A percentile compares a stretch with the other conserved stretches of the same genome.
Conservation (phyloP, 2,329 filamentous ascomycete genomes). For the Dactylellina leptospora region DNA sequence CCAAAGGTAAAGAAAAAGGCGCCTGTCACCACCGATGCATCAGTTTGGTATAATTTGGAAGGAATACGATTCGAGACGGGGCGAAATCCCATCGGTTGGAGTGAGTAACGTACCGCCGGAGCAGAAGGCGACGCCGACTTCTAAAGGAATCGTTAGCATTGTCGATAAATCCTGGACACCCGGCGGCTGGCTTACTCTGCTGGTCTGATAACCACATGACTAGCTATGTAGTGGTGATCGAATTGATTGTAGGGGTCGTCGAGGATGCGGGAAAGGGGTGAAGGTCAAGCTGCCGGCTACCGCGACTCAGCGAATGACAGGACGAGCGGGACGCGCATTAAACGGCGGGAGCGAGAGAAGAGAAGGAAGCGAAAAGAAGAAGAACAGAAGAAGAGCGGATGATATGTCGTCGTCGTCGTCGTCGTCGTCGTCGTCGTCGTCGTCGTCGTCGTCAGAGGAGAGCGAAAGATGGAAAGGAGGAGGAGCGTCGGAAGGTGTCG, state of each 20-base stretch:
- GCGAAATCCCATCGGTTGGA: neutral
- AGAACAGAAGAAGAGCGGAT: no score
- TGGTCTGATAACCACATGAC: slow-evolving; percentile 95
- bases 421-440: no score
- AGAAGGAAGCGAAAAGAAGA: neutral
- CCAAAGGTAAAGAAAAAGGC: slow-evolving; percentile 94
- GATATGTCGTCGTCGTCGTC: no score
- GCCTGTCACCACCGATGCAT: no score
- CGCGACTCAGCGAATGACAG: slow-evolving; percentile 11
- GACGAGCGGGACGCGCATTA: slow-evolving; percentile 4
- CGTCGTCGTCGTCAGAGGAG: no score
- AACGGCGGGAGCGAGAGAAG: neutral
- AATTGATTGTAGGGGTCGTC: neutral
- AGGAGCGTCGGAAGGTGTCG: slow-evolving; percentile 12
- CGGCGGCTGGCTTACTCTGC: slow-evolving; percentile 74
- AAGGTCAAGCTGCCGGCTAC: slow-evolving; percentile 11
- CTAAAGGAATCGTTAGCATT: slow-evolving; percentile 64
- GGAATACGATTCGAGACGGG: neutral
- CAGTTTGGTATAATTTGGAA: no score
- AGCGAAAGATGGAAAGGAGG: slow-evolving; percentile 1
- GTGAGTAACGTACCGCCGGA: slow-evolving; percentile 80
- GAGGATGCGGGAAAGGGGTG: neutral
- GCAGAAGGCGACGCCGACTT: slow-evolving; percentile 97
- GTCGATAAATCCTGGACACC: neutral
- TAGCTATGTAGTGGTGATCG: slow-evolving; percentile 56